Evolutionary conservation across 129 eudicot species (phyloP), one percentile per base, ranked within the genome.

Genomic region (Gnaphalium uliginosum): DNA sequence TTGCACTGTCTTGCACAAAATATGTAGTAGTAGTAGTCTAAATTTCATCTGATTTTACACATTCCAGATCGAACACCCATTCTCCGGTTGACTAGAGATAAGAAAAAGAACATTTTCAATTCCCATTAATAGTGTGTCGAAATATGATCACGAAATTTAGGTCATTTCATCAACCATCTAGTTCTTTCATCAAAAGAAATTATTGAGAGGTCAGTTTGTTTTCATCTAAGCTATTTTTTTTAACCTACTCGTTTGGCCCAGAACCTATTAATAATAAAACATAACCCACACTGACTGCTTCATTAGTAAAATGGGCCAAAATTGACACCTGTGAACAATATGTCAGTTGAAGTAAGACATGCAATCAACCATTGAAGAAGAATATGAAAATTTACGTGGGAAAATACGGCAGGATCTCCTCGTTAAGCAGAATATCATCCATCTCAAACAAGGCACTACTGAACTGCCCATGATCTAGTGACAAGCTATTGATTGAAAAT

Each of bases 391-490:
- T 9, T 75, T 85, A 85, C 6, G 86, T 79, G 59, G 80, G 82
- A 7, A 85, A 82, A 74, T 72, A 82, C 46, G 67, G 54, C 26
- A 79, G 67, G 27, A 76, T 66, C 54, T 68, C 80, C 43, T 79
- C 84, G 19, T 79, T 82, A 71, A 79, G 78, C 72, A 76, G 80
- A 79, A 60, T 76, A 76, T 76, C 86, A 6, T 84, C 85, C 7
- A 84, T 69, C 68, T 85, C 86, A 54, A 79, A 53, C 23, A 83
- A 85, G 0, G 92, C 90, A 61, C 89, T 86, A 79, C 21, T 67
- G 32, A 85, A 83, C 43, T 57, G 84, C 3, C 82, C 68, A 73
- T 23, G 81, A 79, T 86, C 88, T 56, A 88, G 61, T 5, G 98
- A 80, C 80, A 85, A 63, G 41, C 79, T 69, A 77, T 81, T 78